Evolutionary conservation across 176 grass and related monocot genomes (phyloP), one percentile per base, ranked within the genome.

Genomic region (Thalia dealbata): DNA sequence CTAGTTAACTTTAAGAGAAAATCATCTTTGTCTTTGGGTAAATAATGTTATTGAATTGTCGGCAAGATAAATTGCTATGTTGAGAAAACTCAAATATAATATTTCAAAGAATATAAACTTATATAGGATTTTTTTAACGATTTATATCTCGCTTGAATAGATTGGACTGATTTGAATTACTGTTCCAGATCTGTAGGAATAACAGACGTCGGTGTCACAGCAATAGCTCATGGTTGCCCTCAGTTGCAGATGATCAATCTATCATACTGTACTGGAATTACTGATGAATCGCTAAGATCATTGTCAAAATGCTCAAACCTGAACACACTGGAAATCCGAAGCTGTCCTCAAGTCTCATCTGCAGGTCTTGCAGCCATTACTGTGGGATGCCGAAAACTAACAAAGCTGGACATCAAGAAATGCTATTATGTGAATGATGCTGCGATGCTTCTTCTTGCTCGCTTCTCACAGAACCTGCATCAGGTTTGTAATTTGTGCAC

Each of bases 381-480:
- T 25, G 58, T 64, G 15, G 80, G 89, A 11, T 97, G 87, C 78
- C 78, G 70, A 62, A 76, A 88, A 67, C 84, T 97, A 76, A 69
- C 78, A 67, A 91, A 92, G 62, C 84, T 97, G 18, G 87, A 90
- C 82, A 76, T 88, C 42, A 97, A 90, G 76, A 97, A 97, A 56
- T 97, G 87, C 81, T 84, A 82, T 74, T 48, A 84, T 21, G 82
- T 92, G 19, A 82, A 86, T 81, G 89, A 97, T 84, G 14, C 82
- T 23, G 93, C 78, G 19, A 92, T 92, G 83, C 44, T 90, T 23
- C 82, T 78, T 55, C 81, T 97, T 84, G 86, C 85, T 12, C 81
- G 78, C 14, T 92, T 92, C 67, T 92, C 89, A 50, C 81, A 84
- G 55, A 82, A 76, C 75, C 78, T 90, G 16, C 71, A 82, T 42